Base-by-base conservation (phyloP, 164 flowering plant species). In the Stephania yunnanensis region DNA sequence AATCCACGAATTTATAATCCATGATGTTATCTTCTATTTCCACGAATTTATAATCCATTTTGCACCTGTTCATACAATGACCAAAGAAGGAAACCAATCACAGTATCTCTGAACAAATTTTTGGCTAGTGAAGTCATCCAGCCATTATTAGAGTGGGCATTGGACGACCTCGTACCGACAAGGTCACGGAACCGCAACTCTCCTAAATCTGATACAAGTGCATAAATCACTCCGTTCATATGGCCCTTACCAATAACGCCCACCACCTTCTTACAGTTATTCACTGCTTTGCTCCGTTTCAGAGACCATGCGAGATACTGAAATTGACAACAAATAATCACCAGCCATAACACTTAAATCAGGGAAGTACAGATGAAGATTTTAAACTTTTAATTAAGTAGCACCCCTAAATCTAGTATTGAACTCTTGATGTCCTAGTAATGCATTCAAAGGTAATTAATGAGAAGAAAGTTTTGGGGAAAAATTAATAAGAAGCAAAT, bases 231-330 rank as follows among this genome's bases (percentile, higher is more conserved):
- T 7, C 98, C 99, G 10, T 95, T 95, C 92, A 95, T 84, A 81
- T 95, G 99, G 22, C 97, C 90, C 73, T 88, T 91, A 72, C 99
- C 99, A 7, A 93, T 92, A 50, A 95, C 92, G 48, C 99, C 98
- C 17, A 95, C 98, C 44, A 95, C 97, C 72, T 77, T 84, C 80
- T 88, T 91, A 45, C 89, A 71, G 77, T 81, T 83, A 30, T 92
- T 89, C 79, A 95, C 97, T 36, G 97, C 97, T 82, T 93, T 93
- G 87, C 99, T 93, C 75, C 94, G 81, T 85, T 95, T 93, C 74
- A 95, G 78, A 30, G 99, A 95, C 97, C 99, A 93, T 12, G 95
- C 90, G 55, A 93, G 88, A 80, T 90, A 93, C 97, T 93, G 87
- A 53, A 81, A 36, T 36, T 36, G 4, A 79, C 75, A 74, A 22